Evolutionary conservation across 1,139 yeast genomes (phyloP).

Genomic region (Saccharomyces hybrid): DNA sequence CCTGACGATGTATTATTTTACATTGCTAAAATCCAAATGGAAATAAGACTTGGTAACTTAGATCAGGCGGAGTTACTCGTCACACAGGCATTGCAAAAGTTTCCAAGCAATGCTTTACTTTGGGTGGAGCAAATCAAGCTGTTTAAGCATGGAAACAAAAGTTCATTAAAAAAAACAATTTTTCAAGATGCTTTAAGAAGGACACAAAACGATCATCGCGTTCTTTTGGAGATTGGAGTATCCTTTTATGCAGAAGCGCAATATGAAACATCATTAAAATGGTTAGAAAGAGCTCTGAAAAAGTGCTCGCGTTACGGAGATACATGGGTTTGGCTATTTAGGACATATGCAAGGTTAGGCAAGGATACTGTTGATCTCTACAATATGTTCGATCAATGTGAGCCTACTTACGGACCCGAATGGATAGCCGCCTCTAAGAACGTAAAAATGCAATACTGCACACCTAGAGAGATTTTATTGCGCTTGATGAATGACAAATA

Average conservation of each 20-base stretch:
- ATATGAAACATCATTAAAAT: conserved; percentile 54
- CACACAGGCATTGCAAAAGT: conserved; percentile 51
- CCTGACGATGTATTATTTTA: conserved; percentile 47
- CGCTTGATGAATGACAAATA: neutral
- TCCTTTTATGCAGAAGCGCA: conserved; percentile 67
- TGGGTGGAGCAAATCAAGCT: conserved; percentile 55
- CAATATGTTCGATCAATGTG: conserved; percentile 35
- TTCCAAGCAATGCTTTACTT: conserved; percentile 52
- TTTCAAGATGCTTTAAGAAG: conserved; percentile 66
- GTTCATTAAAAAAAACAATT: conserved; percentile 47
- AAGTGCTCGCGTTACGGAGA: conserved; percentile 63
- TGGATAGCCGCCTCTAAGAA: conserved; percentile 50
- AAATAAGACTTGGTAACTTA: conserved; percentile 42
- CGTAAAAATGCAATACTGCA: conserved; percentile 14
- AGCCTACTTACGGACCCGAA: conserved; percentile 50
- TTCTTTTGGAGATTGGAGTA: conserved; percentile 58
- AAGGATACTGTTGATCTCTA: conserved; percentile 30
- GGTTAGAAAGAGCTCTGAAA: conserved; percentile 66
- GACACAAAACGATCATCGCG: conserved; percentile 53
- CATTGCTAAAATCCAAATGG: conserved; percentile 49
- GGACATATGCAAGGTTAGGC: conserved; percentile 35
- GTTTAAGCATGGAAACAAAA: conserved; percentile 41
- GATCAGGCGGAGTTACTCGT: conserved; percentile 51
- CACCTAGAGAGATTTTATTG: conserved; percentile 12
- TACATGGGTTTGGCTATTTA: conserved; percentile 63